A percentile compares a stretch with the other conserved stretches of the same genome.
Evolutionary conservation across 208 protist genomes (phyloP).

Genomic region (Strigomonas culicis): DNA sequence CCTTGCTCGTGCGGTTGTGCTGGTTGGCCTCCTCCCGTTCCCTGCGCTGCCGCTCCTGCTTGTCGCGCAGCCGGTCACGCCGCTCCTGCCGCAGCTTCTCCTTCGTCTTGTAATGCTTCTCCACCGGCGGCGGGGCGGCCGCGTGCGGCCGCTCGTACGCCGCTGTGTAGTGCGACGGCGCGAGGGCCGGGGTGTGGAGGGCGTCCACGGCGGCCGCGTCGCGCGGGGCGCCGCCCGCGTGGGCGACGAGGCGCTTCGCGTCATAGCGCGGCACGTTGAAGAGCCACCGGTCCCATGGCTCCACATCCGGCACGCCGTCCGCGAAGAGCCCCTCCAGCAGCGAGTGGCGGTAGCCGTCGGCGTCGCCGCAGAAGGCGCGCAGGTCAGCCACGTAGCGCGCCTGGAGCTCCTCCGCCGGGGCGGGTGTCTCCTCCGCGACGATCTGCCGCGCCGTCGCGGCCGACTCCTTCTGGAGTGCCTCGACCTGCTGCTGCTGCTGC

Average conservation of each 20-base stretch:
- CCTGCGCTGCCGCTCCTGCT: slow-evolving; percentile 41
- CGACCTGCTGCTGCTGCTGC: too few species aligned
- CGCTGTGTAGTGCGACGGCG: slow-evolving; percentile 47
- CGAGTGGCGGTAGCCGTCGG: slow-evolving; percentile 27
- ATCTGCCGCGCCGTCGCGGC: slow-evolving; percentile 11
- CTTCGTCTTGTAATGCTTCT: slow-evolving; percentile 48
- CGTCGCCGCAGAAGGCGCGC: slow-evolving; percentile 13
- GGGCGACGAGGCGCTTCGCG: slow-evolving; percentile 8
- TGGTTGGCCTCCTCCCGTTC: slow-evolving; percentile 22
- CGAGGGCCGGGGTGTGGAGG: slow-evolving; percentile 54
- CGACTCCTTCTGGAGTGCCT: slow-evolving; percentile 10
- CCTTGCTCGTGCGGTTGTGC: neutral
- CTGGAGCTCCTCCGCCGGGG: slow-evolving; percentile 12
- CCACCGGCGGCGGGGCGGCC: slow-evolving; percentile 17
- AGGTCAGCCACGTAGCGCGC: slow-evolving; percentile 27
- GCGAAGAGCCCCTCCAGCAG: slow-evolving; percentile 41
- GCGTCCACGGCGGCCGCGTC: slow-evolving; percentile 27
- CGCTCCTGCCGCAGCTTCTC: slow-evolving; percentile 65
- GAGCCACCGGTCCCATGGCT: slow-evolving; percentile 81
- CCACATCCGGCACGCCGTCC: slow-evolving; percentile 73
- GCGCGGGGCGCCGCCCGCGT: neutral
- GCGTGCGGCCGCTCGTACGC: slow-evolving; percentile 34
- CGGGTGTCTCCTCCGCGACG: neutral
- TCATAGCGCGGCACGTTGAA: slow-evolving; percentile 61
- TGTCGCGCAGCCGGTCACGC: slow-evolving; percentile 40